Conservation (phyloP, 495 filamentous ascomycete genomes). For the Aspergillus steynii region DNA sequence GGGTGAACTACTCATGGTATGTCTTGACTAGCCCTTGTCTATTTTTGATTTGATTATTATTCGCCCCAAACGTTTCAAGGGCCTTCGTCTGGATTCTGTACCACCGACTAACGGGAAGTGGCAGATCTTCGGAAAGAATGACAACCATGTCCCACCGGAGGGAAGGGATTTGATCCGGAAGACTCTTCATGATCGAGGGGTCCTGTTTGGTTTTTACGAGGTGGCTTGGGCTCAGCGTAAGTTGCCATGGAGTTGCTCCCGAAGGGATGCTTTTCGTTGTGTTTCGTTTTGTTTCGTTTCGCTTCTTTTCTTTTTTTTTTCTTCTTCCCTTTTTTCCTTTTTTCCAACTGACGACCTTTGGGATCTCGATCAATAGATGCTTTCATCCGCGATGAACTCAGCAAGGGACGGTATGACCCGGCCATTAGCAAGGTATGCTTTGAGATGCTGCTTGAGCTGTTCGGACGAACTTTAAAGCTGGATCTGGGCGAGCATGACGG, state of each 20-base stretch:
- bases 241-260: slow-evolving; percentile 24
- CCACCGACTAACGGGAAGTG: slow-evolving; percentile 17
- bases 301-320: neutral
- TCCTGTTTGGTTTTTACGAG: slow-evolving; percentile 83
- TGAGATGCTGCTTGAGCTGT: slow-evolving; percentile 85
- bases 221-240: slow-evolving; percentile 84
- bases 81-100: slow-evolving; percentile 1
- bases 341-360: neutral
- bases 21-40: slow-evolving; percentile 13
- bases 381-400: slow-evolving; percentile 94
- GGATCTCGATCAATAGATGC: slow-evolving; percentile 52
- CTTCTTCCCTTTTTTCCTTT: neutral
- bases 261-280: neutral
- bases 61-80: neutral
- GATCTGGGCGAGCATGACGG: slow-evolving; percentile 67
- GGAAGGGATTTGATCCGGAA: slow-evolving; percentile 85
- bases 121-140: slow-evolving; percentile 79
- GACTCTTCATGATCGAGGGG: slow-evolving; percentile 74
- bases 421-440: slow-evolving; percentile 87
- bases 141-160: slow-evolving; percentile 84
- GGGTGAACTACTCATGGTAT: slow-evolving; percentile 70
- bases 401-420: slow-evolving; percentile 91
- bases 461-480: slow-evolving; percentile 72
- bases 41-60: slow-evolving; percentile 4
- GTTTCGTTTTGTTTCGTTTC: neutral